Evolutionary conservation across 2,329 filamentous ascomycete genomes (phyloP).

Genomic region (Exophiala dermatitidis): DNA sequence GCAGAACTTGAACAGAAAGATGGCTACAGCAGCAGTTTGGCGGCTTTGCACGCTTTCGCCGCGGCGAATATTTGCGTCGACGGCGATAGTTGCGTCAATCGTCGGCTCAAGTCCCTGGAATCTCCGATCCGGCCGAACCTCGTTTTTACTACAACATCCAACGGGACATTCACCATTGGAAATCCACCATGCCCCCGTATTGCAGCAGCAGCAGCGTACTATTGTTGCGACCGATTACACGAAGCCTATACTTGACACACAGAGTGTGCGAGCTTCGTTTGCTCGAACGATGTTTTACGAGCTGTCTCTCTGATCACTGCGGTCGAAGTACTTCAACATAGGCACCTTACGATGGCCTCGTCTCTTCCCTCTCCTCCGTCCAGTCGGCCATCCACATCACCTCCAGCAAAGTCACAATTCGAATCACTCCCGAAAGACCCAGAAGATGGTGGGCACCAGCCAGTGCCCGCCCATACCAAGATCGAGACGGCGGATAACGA

Average conservation of each 20-base stretch:
- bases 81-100: slow-evolving; percentile 13
- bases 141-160: not conserved
- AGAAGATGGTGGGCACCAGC: not conserved
- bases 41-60: slow-evolving; percentile 5
- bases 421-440: not conserved
- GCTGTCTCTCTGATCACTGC: not conserved
- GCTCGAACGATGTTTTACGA: slow-evolving; percentile 6
- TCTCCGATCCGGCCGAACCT: slow-evolving; percentile 16
- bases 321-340: not conserved
- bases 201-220: not conserved
- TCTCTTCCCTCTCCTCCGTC: slow-evolving; percentile 17
- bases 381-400: not conserved
- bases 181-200: not conserved
- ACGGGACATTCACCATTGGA: not conserved
- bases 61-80: slow-evolving; percentile 3
- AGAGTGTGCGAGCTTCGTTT: not conserved
- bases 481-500: too few relatives aligned
- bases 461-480: not conserved
- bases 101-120: slow-evolving; percentile 2
- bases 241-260: slow-evolving; percentile 3
- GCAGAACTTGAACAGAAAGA: not conserved
- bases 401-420: not conserved
- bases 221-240: slow-evolving; percentile 1
- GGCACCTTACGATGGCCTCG: not conserved
- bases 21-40: not conserved